Evolutionary conservation across 768 basidiomycete genomes (phyloP), one percentile per base, ranked within the genome.

Genomic region (Mycena metata): DNA sequence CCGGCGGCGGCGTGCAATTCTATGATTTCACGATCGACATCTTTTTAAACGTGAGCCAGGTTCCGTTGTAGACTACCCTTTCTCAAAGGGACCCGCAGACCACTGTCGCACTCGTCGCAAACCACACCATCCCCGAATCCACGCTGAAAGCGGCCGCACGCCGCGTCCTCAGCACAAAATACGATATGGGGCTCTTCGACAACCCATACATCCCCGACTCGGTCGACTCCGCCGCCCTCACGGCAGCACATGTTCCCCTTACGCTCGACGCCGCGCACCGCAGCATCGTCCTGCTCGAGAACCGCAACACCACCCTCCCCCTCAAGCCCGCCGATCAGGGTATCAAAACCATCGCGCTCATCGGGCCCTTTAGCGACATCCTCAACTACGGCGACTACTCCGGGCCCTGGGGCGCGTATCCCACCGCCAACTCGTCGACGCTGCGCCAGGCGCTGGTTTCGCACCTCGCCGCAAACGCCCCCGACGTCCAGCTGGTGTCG

Each of bases 371-470:
- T 61, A 54, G 69, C 39, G 75, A 76, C 55, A 72, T 72, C 39
- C 62, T 74, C 23, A 75, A 76, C 68, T 76, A 66, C 58, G 75
- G 75, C 16, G 75, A 75, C 63, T 76, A 76, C 49, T 69, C 74
- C 24, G 75, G 75, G 7, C 62, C 66, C 21, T 74, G 74, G 75
- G 75, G 75, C 16, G 65, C 61, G 47, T 71, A 67, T 49, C 75
- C 75, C 21, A 72, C 67, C 45, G 67, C 51, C 13, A 68, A 71
- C 43, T 69, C 67, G 13, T 71, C 66, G 47, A 75, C 74, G 7
- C 49, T 76, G 39, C 73, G 75, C 6, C 74, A 76, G 50, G 70
- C 72, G 7, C 68, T 75, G 39, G n/a, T 52, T 16, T 45, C 58
- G 11, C 55, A 76, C 50, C 67, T 76, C 51, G 46, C 69, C n/a